A percentile compares a stretch with the other conserved stretches of the same genome.
These are phyloP conservation scores for Colletotrichum sp. DNA, from an alignment of 2,329 filamentous ascomycete genomes.

Conservation along the genomic window DNA sequence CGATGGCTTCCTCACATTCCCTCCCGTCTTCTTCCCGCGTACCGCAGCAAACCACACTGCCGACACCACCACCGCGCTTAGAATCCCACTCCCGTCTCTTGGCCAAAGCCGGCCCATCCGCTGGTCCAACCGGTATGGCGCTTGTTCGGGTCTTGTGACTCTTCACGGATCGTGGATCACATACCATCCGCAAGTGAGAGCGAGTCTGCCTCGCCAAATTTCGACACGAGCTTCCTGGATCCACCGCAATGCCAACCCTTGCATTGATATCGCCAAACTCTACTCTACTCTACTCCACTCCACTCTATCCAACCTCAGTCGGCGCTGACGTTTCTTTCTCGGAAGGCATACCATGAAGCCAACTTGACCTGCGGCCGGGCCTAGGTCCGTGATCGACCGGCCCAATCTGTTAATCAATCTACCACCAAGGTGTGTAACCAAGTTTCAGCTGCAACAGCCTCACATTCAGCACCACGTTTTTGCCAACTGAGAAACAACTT, in stretches of 20 bases:
- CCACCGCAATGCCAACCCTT: neutral
- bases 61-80: neutral
- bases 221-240: neutral
- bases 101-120: neutral
- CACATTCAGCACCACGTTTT: constrained; percentile 1
- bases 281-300: neutral
- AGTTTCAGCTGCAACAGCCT: constrained; percentile 6
- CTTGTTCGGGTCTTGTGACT: neutral
- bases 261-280: neutral
- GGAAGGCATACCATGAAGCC: neutral
- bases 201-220: constrained; percentile 12
- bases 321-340: neutral
- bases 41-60: constrained; percentile 14
- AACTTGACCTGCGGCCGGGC: neutral
- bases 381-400: neutral
- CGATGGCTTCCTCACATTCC: neutral
- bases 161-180: neutral
- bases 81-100: neutral
- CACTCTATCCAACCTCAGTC: neutral
- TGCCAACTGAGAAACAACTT: neutral
- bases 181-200: neutral
- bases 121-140: neutral
- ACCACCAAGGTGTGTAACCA: neutral
- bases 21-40: neutral
- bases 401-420: constrained; percentile 8